These are phyloP conservation scores for Graphiopsis chlorocephala DNA, from an alignment of 2,329 filamentous ascomycete species.

Conservation along the genomic window DNA sequence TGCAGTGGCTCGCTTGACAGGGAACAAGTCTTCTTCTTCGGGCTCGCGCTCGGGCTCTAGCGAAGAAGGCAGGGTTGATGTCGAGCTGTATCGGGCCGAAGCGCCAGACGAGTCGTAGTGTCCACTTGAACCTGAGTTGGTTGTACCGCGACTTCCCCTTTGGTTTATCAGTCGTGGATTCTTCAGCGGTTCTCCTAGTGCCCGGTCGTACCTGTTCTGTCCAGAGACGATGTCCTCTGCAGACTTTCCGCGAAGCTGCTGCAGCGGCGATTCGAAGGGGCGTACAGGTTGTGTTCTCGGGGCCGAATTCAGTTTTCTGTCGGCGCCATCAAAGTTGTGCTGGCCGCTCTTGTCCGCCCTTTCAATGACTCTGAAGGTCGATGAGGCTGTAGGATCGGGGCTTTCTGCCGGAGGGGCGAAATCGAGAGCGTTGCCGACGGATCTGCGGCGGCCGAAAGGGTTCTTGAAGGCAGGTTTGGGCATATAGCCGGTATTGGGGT, in stretches of 20 bases:
- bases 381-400: conserved; percentile 20
- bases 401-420: conserved; percentile 15
- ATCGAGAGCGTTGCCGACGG: conserved; percentile 52
- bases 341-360: conserved; percentile 47
- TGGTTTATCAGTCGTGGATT: conserved; percentile 33
- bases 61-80: conserved; percentile 56
- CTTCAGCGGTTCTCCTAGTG: conserved; percentile 14
- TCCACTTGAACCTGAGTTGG: conserved; percentile 47
- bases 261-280: conserved; percentile 36
- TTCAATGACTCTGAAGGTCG: conserved; percentile 56
- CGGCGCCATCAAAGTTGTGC: conserved; percentile 25
- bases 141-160: conserved; percentile 50
- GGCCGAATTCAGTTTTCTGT: conserved; percentile 13
- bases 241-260: conserved; percentile 33
- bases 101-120: conserved; percentile 40
- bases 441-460: conserved; percentile 53
- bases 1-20: conserved; percentile 38
- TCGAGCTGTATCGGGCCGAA: conserved; percentile 54
- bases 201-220: conserved; percentile 31
- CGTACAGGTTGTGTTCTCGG: conserved; percentile 30
- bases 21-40: conserved; percentile 36
- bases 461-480: conserved; percentile 51
- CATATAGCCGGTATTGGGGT: conserved; percentile 39
- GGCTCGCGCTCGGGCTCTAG: conserved; percentile 42
- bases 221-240: conserved; percentile 32